Base-by-base conservation (phyloP, 75 land plant genomes). In the Cunninghamia lanceolata region DNA sequence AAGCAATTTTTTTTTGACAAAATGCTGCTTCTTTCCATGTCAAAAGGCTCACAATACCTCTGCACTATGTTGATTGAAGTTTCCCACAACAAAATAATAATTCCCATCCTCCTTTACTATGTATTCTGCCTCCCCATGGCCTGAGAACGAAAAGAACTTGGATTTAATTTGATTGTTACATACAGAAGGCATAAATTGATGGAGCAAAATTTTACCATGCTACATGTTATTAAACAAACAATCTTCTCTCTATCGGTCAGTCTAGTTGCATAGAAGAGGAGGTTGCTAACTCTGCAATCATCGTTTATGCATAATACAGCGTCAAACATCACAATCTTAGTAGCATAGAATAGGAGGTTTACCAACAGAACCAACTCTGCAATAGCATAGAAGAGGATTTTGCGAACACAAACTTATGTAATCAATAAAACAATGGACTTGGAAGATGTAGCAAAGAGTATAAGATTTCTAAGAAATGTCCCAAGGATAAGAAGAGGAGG, bases 11-110 rank as follows among this genome's bases (percentile, higher is more conserved):
- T 1, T 8, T 47, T 47, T 47, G 50, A 9, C 30, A 71, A 71
- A 71, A 30, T 30, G 70, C 8, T 71, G 0, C 36, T 9, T 71
- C 32, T 71, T n/a, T 36, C 32, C 74, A 9, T 71, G 0, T 71
- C 9, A 30, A 71, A 71, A 71, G 35, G 35, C 10, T 71, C 10
- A 32, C 32, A 30, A 71, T 71, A 77, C 80, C 25, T 84, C 73
- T 9, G 90, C 83, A 82, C 86, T 88, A 25, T 43, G 84, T 36
- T 54, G 84, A 39, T 85, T 85, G 21, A 84, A 74, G 82, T 90
- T 90, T n/a, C 84, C 86, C 43, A 90, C 46, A 16, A 63, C 88
- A 52, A 90, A 59, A 25, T 85, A 85, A 85, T 92, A 92, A 71
- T 40, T 87, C 46, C 87, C 85, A 36, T 90, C 90, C 66, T 88